phyloP scores from a whole-genome alignment of 805 yeast species.

The Candida odintsovae region DNA sequence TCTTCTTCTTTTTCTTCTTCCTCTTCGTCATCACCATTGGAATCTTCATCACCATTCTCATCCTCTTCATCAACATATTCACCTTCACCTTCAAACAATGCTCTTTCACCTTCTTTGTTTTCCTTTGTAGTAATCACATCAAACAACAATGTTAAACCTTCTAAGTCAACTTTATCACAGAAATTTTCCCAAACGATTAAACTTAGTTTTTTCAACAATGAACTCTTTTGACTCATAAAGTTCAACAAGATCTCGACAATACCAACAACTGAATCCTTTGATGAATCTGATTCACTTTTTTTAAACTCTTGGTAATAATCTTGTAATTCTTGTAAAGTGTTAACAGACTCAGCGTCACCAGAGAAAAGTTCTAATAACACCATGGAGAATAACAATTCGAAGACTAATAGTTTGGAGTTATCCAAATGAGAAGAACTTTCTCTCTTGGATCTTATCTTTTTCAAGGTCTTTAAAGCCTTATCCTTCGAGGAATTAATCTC shows the following conservation, averaged over 20 bases:
- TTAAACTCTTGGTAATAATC: constrained; percentile 46
- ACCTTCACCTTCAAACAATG: constrained; percentile 62
- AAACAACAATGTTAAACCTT: constrained; percentile 43
- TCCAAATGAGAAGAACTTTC: constrained; percentile 23
- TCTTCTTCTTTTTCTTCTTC: constrained; percentile 25
- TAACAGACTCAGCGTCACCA: constrained; percentile 68
- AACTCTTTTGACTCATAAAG: constrained; percentile 50
- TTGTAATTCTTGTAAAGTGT: constrained; percentile 67
- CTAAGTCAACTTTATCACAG: constrained; percentile 36
- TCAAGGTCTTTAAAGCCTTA: constrained; percentile 44
- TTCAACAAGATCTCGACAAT: constrained; percentile 55
- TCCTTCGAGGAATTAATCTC: constrained; percentile 43
- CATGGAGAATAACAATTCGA: constrained; percentile 74
- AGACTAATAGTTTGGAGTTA: constrained; percentile 45
- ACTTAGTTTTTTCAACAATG: constrained; percentile 52
- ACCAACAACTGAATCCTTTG: constrained; percentile 41
- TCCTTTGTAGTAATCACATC: constrained; percentile 64
- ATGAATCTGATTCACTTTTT: constrained; percentile 31
- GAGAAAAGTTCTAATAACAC: constrained; percentile 70
- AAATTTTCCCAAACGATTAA: constrained; percentile 53
- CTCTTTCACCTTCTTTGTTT: constrained; percentile 73
- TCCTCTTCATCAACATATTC: constrained; percentile 42
- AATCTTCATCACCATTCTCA: constrained; percentile 36
- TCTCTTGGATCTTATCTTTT: constrained; percentile 34
- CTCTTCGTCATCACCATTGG: constrained; percentile 28